phyloP scores from a whole-genome alignment of 1,139 yeast species.

The Saccharomyces hybrid region DNA sequence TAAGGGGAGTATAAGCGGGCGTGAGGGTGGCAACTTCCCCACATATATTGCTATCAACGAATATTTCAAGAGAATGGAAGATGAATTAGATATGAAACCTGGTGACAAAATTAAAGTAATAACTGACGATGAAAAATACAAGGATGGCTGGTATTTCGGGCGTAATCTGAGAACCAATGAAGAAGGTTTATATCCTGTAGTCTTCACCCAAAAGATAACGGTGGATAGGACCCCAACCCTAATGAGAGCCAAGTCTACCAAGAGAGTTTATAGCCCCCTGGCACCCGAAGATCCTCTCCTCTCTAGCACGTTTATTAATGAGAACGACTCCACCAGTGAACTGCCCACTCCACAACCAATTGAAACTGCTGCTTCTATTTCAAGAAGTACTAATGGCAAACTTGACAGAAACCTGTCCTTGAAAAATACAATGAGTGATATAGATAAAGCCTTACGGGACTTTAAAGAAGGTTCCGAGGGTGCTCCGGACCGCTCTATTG shows the following conservation, averaged over 20 bases:
- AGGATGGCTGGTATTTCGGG: constrained; percentile 98
- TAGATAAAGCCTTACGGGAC: constrained; percentile 78
- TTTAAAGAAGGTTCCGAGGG: constrained; percentile 36
- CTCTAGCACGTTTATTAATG: constrained; percentile 7
- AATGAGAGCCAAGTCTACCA: constrained; percentile 36
- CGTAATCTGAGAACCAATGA: constrained; percentile 62
- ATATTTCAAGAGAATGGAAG: constrained; percentile 80
- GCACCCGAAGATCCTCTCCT: constrained; percentile 7
- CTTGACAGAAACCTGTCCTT: constrained; percentile 33
- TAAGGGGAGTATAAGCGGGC: background rate
- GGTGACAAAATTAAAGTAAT: constrained; percentile 91
- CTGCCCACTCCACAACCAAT: constrained; percentile 22
- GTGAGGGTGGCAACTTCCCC: constrained; percentile 14
- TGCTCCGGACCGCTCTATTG: background rate
- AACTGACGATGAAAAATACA: constrained; percentile 86
- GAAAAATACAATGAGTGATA: constrained; percentile 63
- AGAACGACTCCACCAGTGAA: constrained; percentile 11
- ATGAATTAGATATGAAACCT: constrained; percentile 70
- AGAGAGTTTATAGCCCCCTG: constrained; percentile 13
- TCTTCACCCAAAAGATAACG: constrained; percentile 56
- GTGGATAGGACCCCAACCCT: constrained; percentile 42
- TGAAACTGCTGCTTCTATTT: constrained; percentile 18
- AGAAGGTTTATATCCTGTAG: constrained; percentile 86
- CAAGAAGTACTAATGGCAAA: constrained; percentile 6
- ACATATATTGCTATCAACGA: constrained; percentile 65